phyloP scores from a whole-genome alignment of 345 rosid species.

The Hypericum androsaemum region DNA sequence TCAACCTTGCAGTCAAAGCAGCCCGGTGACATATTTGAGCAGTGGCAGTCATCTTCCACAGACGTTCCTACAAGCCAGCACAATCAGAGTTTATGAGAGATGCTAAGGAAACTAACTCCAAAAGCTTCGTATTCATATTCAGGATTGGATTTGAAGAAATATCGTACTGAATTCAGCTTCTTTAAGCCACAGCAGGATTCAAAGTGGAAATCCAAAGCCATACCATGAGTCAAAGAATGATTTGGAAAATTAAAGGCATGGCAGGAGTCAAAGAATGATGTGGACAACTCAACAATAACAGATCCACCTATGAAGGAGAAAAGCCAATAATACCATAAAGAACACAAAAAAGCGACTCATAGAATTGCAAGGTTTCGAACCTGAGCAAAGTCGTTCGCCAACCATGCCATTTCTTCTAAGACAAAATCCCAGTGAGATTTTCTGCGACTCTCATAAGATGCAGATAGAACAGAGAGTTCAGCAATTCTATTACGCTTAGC shows the following conservation, averaged over 20 bases:
- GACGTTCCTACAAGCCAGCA: constrained; percentile 60
- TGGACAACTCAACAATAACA: no score
- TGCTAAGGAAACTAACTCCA: background rate
- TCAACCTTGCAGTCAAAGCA: constrained; percentile 54
- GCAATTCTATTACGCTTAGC: constrained; percentile 80
- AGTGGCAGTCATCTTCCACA: constrained; percentile 98
- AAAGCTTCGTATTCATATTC: no score
- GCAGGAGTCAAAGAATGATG: no score
- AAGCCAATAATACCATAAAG: no score
- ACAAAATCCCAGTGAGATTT: constrained; percentile 93
- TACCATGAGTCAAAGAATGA: no score
- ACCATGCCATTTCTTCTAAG: constrained; percentile 99
- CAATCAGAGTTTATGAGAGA: background rate
- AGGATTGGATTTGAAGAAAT: no score
- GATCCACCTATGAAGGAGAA: no score
- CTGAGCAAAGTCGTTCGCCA: constrained; percentile 99
- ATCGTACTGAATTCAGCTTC: no score
- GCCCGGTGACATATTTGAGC: constrained; percentile 69
- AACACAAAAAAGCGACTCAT: background rate
- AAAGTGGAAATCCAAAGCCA: no score
- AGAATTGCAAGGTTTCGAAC: constrained; percentile 29
- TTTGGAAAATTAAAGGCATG: no score
- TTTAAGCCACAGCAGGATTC: no score
- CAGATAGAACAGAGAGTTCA: constrained; percentile 57
- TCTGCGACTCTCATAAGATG: constrained; percentile 35